Conservation (phyloP, 805 yeast species). For the Schwanniomyces pseudopolymorphus region DNA sequence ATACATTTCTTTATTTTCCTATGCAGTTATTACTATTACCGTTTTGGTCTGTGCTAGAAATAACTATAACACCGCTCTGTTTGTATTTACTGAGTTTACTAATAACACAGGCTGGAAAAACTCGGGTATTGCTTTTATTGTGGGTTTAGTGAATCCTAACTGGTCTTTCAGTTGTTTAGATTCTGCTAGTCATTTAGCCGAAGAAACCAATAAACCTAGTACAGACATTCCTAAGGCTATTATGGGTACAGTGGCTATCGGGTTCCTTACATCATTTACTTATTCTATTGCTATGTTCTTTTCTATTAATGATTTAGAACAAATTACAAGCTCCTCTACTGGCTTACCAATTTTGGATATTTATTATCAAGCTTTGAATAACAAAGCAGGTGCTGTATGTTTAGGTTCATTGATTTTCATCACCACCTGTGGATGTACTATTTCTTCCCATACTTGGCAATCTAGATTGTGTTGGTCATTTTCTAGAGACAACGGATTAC, state of each 20-base stretch:
- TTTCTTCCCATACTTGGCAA: conserved; percentile 67
- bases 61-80: conserved; percentile 48
- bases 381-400: conserved; percentile 54
- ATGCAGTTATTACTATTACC: conserved; percentile 51
- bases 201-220: conserved; percentile 59
- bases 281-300: conserved; percentile 60
- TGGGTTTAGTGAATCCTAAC: conserved; percentile 69
- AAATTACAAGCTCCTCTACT: conserved; percentile 47
- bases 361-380: conserved; percentile 54
- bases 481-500: conserved; percentile 63
- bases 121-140: conserved; percentile 59
- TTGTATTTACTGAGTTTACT: conserved; percentile 53
- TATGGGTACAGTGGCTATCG: conserved; percentile 62
- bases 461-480: conserved; percentile 69
- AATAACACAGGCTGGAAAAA: conserved; percentile 63
- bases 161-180: conserved; percentile 72
- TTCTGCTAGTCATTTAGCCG: conserved; percentile 71
- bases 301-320: conserved; percentile 52
- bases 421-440: conserved; percentile 58
- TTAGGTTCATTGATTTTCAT: conserved; percentile 49
- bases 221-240: conserved; percentile 61
- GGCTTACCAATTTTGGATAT: conserved; percentile 67
- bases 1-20: conserved; percentile 53
- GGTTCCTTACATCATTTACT: conserved; percentile 57
- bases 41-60: conserved; percentile 54